Evolutionary conservation across 2,329 filamentous ascomycete genomes (phyloP).

Genomic region (Cercospora sesami): DNA sequence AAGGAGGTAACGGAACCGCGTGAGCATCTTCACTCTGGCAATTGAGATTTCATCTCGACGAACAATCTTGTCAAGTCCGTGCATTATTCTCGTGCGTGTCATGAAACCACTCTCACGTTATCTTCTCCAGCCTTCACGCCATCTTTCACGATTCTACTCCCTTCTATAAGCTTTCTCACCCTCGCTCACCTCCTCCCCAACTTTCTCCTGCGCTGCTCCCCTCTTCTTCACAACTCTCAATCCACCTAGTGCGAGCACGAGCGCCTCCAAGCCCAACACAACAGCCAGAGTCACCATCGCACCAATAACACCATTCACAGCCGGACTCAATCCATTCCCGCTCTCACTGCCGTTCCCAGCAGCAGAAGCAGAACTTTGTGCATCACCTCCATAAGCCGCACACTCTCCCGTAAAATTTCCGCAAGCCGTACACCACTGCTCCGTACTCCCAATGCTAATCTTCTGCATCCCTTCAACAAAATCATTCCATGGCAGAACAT

Average conservation of each 20-base stretch:
- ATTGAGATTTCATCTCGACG: not conserved
- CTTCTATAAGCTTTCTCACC: not conserved
- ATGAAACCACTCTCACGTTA: not conserved
- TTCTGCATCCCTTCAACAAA: conserved; percentile 65
- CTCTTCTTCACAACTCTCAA: conserved; percentile 61
- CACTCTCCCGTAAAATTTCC: conserved; percentile 71
- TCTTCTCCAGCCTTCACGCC: not conserved
- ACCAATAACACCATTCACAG: conserved; percentile 79
- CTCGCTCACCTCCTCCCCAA: not conserved
- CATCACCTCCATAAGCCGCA: conserved; percentile 45
- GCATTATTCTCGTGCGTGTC: not conserved
- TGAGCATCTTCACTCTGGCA: not conserved
- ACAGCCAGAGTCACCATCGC: conserved; percentile 68
- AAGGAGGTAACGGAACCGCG: not conserved
- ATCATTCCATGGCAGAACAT: conserved; percentile 64
- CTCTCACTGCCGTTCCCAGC: conserved; percentile 31
- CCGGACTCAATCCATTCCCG: conserved; percentile 59
- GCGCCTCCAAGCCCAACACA: conserved; percentile 57
- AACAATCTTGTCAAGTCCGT: not conserved
- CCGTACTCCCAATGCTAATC: conserved; percentile 65
- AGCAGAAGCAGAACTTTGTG: conserved; percentile 24
- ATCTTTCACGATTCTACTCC: not conserved
- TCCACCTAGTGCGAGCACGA: conserved; percentile 58
- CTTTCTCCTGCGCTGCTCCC: conserved; percentile 19
- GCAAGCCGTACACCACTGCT: conserved; percentile 73